Conservation (phyloP, 345 rosid genomes). For the Linum tenue region DNA sequence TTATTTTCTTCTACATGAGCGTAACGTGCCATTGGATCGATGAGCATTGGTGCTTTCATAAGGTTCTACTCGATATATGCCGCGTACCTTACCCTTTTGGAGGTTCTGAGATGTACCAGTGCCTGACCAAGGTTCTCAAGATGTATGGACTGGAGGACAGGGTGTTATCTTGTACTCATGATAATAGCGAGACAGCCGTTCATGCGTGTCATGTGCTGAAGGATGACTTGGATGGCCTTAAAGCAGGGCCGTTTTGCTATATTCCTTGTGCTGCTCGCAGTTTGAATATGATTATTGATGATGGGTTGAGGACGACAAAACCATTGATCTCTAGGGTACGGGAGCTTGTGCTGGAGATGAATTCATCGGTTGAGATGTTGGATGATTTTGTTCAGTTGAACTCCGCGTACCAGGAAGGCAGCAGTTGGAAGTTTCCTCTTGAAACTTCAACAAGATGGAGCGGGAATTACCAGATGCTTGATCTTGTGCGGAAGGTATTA, state of each 20-base stretch:
- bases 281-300: slow-evolving; percentile 65
- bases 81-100: slow-evolving; percentile 72
- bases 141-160: slow-evolving; percentile 59
- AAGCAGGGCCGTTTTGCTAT: slow-evolving; percentile 68
- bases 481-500: slow-evolving; percentile 62
- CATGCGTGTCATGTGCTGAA: slow-evolving; percentile 75
- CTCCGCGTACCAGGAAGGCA: slow-evolving; percentile 74
- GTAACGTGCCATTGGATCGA: slow-evolving; percentile 85
- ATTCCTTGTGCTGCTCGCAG: slow-evolving; percentile 90
- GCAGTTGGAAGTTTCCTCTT: slow-evolving; percentile 64
- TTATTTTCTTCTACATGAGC: slow-evolving; percentile 52
- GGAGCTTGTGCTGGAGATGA: slow-evolving; percentile 66
- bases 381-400: slow-evolving; percentile 58
- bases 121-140: slow-evolving; percentile 54
- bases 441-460: slow-evolving; percentile 82
- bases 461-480: slow-evolving; percentile 87
- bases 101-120: slow-evolving; percentile 50
- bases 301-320: slow-evolving; percentile 64
- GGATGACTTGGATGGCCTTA: slow-evolving; percentile 64
- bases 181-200: slow-evolving; percentile 66
- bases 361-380: slow-evolving; percentile 48
- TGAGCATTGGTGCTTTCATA: slow-evolving; percentile 61
- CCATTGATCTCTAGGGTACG: slow-evolving; percentile 64
- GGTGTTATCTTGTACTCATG: slow-evolving; percentile 78
- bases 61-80: slow-evolving; percentile 68